Conservation (phyloP, 257 asterid species). For the Lithospermum erythrorhizon region DNA sequence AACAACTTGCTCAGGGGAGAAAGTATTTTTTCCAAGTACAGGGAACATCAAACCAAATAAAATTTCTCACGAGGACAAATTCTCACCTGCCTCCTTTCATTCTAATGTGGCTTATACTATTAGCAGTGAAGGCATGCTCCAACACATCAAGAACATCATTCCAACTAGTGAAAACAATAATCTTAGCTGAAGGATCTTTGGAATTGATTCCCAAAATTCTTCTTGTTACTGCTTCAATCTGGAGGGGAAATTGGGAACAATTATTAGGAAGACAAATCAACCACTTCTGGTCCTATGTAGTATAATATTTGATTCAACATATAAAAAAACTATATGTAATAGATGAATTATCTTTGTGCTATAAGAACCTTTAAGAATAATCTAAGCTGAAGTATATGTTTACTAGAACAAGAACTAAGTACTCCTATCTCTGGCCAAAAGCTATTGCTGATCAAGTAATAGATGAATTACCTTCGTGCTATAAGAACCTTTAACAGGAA, state of each 20-base stretch:
- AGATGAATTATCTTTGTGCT: constrained; percentile 65
- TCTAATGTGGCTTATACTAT: constrained; percentile 58
- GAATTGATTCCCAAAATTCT: constrained; percentile 73
- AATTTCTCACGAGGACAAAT: neutral
- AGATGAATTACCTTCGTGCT: constrained; percentile 66
- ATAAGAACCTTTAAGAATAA: constrained; percentile 89
- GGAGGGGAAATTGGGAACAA: constrained; percentile 11
- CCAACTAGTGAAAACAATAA: constrained; percentile 92
- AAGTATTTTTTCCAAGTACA: too few relatives aligned
- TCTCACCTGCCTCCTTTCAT: constrained; percentile 96
- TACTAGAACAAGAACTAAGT: neutral
- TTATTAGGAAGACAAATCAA: constrained; percentile 8
- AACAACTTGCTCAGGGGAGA: neutral
- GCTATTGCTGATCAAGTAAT: neutral
- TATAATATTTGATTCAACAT: neutral
- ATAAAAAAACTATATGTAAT: neutral
- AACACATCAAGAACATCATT: constrained; percentile 94
- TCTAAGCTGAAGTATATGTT: neutral
- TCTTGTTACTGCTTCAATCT: constrained; percentile 93
- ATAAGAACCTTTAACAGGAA: constrained; percentile 76
- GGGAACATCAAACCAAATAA: neutral
- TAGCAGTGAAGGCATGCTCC: constrained; percentile 80
- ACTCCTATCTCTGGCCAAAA: neutral
- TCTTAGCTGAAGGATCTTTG: constrained; percentile 45
- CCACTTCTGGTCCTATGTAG: constrained; percentile 6